Percentiles rank a stretch among this genome's conserved stretches.
These are phyloP conservation scores for Fragaria iinumae DNA, from an alignment of 306 rosid species.

Conservation along the genomic window DNA sequence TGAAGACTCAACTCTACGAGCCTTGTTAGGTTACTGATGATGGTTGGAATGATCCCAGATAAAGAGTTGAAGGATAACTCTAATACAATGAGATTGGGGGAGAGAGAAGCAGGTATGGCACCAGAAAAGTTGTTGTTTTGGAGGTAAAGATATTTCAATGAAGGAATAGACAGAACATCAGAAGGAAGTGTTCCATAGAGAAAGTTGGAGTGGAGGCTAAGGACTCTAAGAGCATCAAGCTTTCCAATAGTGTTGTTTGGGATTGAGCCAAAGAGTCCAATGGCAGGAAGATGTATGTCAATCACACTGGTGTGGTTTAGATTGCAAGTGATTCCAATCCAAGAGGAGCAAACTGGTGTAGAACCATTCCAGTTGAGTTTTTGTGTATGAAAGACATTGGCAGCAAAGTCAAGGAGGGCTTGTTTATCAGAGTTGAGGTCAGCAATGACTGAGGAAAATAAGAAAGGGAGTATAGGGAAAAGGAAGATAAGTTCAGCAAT, in stretches of 20 bases:
- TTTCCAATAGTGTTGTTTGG: slow-evolving; percentile 55
- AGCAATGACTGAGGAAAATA: slow-evolving; percentile 25
- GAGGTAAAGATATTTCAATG: slow-evolving; percentile 54
- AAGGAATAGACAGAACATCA: slow-evolving; percentile 57
- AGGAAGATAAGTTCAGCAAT: slow-evolving; percentile 36
- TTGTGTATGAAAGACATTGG: slow-evolving; percentile 43
- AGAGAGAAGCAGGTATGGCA: slow-evolving; percentile 51
- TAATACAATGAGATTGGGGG: slow-evolving; percentile 50
- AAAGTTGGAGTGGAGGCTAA: slow-evolving; percentile 73
- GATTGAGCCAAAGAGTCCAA: slow-evolving; percentile 56
- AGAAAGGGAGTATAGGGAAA: slow-evolving; percentile 21
- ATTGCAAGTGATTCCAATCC: slow-evolving; percentile 72
- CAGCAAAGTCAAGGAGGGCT: slow-evolving; percentile 63
- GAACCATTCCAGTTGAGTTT: slow-evolving; percentile 72
- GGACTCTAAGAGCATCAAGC: slow-evolving; percentile 56
- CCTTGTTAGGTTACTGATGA: slow-evolving; percentile 55
- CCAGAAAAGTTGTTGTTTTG: slow-evolving; percentile 72
- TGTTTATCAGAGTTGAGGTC: slow-evolving; percentile 64
- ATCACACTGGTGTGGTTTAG: slow-evolving; percentile 41
- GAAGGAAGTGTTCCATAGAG: slow-evolving; percentile 64
- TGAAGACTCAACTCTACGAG: slow-evolving; percentile 57
- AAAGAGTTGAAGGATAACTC: slow-evolving; percentile 66
- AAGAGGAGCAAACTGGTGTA: slow-evolving; percentile 54
- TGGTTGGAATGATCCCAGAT: slow-evolving; percentile 57
- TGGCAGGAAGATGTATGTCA: slow-evolving; percentile 69